phyloP scores from a whole-genome alignment of 768 basidiomycete genomes.

The Daedaleopsis nitida region DNA sequence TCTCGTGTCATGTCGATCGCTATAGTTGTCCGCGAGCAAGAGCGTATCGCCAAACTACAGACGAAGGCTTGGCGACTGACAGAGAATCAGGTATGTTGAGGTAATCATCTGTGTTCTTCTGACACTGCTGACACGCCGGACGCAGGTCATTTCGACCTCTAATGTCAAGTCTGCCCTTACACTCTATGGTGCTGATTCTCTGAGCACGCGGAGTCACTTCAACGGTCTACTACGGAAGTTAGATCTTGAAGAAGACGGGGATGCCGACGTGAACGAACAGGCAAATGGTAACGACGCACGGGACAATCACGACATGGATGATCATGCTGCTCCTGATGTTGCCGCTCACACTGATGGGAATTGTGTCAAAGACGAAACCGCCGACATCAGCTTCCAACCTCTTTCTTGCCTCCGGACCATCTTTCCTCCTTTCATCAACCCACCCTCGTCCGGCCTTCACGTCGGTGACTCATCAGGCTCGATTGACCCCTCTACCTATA shows the following conservation, averaged over 20 bases:
- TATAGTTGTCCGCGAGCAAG: conserved; percentile 60
- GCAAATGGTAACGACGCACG: not conserved
- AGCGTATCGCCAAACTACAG: conserved; percentile 54
- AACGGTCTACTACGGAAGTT: conserved; percentile 31
- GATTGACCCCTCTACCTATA: conserved; percentile 20
- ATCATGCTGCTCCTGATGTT: conserved; percentile 22
- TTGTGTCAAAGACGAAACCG: not conserved
- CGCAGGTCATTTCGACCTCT: conserved; percentile 41
- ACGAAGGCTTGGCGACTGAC: conserved; percentile 61
- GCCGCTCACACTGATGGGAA: not conserved
- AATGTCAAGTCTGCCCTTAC: conserved; percentile 53
- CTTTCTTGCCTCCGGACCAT: conserved; percentile 33
- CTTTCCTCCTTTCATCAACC: conserved; percentile 39
- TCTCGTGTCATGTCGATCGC: conserved; percentile 51
- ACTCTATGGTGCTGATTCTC: conserved; percentile 43
- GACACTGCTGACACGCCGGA: not conserved
- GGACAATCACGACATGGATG: too few species aligned
- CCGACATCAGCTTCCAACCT: not conserved
- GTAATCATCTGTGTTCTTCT: conserved; percentile 13
- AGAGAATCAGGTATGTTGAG: conserved; percentile 40
- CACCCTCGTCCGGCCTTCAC: conserved; percentile 24
- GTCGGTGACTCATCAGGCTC: not conserved
- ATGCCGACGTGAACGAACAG: conserved; percentile 15
- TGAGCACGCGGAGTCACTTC: conserved; percentile 46
- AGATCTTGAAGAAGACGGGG: conserved; percentile 10